phyloP scores from a whole-genome alignment of 2,329 filamentous ascomycete genomes.

The Teratosphaeria destructans region DNA sequence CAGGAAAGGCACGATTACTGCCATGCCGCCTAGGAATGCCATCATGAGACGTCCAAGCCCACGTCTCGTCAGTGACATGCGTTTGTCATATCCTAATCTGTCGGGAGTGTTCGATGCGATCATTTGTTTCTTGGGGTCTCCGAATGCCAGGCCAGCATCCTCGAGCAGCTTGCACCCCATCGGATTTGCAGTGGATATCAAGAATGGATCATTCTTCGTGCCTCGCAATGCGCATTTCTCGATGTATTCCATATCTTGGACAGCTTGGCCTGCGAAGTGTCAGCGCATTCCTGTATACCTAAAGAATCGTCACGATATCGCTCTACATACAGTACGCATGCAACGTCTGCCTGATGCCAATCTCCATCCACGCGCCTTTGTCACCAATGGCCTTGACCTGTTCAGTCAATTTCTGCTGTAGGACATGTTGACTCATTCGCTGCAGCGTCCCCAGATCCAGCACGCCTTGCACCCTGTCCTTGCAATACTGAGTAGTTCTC shows the following conservation, averaged over 20 bases:
- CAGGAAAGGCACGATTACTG: conserved; percentile 7
- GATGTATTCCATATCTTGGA: conserved; percentile 15
- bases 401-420: conserved; percentile 15
- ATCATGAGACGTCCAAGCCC: conserved; percentile 4
- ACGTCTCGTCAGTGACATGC: not conserved
- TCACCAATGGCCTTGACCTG: conserved; percentile 14
- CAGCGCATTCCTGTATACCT: not conserved
- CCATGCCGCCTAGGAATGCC: conserved; percentile 7
- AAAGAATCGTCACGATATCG: not conserved
- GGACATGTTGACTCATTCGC: conserved; percentile 13
- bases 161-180: conserved; percentile 13
- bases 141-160: conserved; percentile 10
- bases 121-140: conserved; percentile 3
- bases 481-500: conserved; percentile 3
- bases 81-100: conserved; percentile 1
- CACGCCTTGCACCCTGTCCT: conserved; percentile 9
- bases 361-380: conserved; percentile 14
- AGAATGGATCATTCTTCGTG: conserved; percentile 10
- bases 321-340: conserved; percentile 7
- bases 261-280: conserved; percentile 5
- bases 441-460: conserved; percentile 12
- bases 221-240: conserved; percentile 3
- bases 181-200: conserved; percentile 10
- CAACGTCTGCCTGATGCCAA: conserved; percentile 13
- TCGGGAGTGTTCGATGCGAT: not conserved